Percentiles rank a stretch among this genome's conserved stretches.
Evolutionary conservation across 805 yeast genomes (phyloP).

Genomic region (Deakozyma indianensis): DNA sequence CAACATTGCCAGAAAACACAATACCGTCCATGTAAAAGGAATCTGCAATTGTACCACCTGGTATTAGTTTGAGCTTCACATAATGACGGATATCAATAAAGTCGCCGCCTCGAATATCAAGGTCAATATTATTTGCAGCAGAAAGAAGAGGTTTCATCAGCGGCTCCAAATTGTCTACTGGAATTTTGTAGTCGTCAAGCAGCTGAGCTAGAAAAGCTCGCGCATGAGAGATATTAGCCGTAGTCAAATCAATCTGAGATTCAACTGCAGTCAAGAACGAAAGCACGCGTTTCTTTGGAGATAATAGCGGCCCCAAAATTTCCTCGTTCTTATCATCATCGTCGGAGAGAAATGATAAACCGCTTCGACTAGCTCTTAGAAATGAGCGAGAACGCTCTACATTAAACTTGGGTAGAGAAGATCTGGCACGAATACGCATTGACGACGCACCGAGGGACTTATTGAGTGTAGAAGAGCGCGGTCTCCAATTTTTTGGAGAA

Average conservation of each 20-base stretch:
- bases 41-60: constrained; percentile 56
- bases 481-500: not conserved
- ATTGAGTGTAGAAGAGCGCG: not conserved
- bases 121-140: constrained; percentile 43
- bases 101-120: constrained; percentile 49
- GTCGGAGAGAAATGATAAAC: constrained; percentile 1
- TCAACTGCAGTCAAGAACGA: not conserved
- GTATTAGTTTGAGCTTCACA: constrained; percentile 69
- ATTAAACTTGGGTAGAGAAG: not conserved
- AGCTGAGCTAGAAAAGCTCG: constrained; percentile 13
- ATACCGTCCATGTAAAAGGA: constrained; percentile 60
- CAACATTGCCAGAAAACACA: constrained; percentile 71
- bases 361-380: not conserved
- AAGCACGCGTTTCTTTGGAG: constrained; percentile 2
- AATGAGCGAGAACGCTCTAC: not conserved
- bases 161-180: constrained; percentile 44
- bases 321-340: constrained; percentile 6
- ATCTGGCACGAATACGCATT: not conserved
- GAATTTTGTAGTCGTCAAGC: constrained; percentile 18
- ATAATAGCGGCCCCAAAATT: not conserved
- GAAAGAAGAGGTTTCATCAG: constrained; percentile 37
- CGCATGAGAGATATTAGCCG: not conserved
- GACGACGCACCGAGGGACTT: not conserved
- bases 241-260: not conserved
- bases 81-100: constrained; percentile 78